Conservation (phyloP, 2,329 filamentous ascomycete species). For the Colletotrichum lini region DNA sequence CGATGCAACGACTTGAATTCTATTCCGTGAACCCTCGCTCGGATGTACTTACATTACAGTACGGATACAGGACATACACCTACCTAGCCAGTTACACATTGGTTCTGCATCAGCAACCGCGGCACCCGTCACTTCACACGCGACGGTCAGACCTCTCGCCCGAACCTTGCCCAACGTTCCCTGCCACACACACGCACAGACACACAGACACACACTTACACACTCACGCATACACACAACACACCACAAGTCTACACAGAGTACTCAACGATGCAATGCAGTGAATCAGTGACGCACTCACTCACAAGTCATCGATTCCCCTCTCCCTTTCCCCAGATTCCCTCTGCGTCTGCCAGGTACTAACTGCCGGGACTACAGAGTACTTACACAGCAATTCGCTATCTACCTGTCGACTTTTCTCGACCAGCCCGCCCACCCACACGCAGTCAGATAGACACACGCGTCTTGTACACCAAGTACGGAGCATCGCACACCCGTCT, state of each 20-base stretch:
- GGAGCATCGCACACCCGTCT: constrained; percentile 3
- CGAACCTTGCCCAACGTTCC: constrained; percentile 26
- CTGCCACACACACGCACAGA: neutral
- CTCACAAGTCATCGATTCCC: neutral
- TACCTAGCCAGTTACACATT: neutral
- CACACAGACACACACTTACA: constrained; percentile 1
- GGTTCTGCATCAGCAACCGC: neutral
- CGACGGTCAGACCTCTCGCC: constrained; percentile 30
- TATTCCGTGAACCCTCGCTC: constrained; percentile 15
- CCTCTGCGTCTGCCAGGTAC: neutral
- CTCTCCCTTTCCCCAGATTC: neutral
- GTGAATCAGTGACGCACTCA: no score
- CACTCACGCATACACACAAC: neutral
- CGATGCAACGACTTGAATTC: neutral
- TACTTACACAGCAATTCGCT: no score
- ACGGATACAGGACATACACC: neutral
- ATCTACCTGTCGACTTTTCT: no score
- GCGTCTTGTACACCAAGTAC: no score
- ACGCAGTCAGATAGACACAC: neutral
- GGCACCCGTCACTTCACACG: constrained; percentile 10
- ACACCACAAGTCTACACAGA: no score
- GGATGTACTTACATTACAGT: neutral
- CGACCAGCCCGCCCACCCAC: neutral
- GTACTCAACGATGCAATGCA: no score
- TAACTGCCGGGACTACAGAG: no score